These are phyloP conservation scores for Alternaria hordeiaustralica DNA, from an alignment of 2,329 filamentous ascomycete genomes.

Conservation along the genomic window DNA sequence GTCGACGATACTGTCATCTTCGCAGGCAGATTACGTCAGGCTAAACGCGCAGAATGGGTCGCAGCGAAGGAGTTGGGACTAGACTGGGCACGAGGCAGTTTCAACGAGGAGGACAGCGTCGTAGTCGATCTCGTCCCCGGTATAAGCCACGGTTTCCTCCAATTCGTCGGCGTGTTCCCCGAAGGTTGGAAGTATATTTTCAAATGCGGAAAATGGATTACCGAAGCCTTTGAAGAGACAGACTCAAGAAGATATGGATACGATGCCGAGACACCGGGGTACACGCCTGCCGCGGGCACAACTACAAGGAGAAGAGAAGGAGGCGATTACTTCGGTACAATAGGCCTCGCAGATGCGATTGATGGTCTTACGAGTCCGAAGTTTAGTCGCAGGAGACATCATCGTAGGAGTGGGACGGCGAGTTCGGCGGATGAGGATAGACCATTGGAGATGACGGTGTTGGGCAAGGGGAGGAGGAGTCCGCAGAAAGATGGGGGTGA, in stretches of 20 bases:
- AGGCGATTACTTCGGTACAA: slow-evolving; percentile 76
- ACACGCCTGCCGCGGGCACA: slow-evolving; percentile 10
- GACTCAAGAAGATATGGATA: slow-evolving; percentile 32
- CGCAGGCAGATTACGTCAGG: slow-evolving; percentile 82
- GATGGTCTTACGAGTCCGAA: slow-evolving; percentile 53
- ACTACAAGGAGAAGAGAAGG: slow-evolving; percentile 38
- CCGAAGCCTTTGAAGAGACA: slow-evolving; percentile 69
- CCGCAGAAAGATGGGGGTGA: slow-evolving; percentile 18
- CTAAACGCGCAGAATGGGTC: slow-evolving; percentile 67
- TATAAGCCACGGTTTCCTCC: slow-evolving; percentile 90
- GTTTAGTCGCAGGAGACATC: slow-evolving; percentile 46
- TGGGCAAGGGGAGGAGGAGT: slow-evolving; percentile 32
- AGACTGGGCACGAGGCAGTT: slow-evolving; percentile 60
- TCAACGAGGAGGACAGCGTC: slow-evolving; percentile 75
- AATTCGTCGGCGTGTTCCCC: slow-evolving; percentile 87
- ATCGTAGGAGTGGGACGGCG: slow-evolving; percentile 60
- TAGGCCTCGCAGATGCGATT: slow-evolving; percentile 82
- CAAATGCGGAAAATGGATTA: slow-evolving; percentile 80
- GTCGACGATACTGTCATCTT: slow-evolving; percentile 98
- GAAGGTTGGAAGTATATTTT: slow-evolving; percentile 89
- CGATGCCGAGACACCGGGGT: slow-evolving; percentile 20
- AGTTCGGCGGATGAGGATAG: slow-evolving; percentile 76
- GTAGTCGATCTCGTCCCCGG: slow-evolving; percentile 87
- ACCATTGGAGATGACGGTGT: slow-evolving; percentile 76
- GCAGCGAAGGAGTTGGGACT: slow-evolving; percentile 64